Percentiles rank a stretch among this genome's conserved stretches.
phyloP scores from a whole-genome alignment of 2,329 filamentous ascomycete species.

The Alternaria conjuncta region DNA sequence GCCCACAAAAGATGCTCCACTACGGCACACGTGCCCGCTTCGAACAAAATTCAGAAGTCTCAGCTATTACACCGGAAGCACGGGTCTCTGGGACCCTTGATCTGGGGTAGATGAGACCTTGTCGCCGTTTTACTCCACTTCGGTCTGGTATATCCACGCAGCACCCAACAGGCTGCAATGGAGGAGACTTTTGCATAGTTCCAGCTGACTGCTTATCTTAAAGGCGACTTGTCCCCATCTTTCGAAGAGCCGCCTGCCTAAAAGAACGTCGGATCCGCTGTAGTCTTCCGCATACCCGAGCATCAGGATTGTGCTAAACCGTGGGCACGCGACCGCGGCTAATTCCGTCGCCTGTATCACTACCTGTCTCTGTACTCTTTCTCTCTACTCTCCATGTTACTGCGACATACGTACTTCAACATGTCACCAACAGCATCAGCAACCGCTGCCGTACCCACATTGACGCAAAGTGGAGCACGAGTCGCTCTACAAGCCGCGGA shows the following conservation, averaged over 20 bases:
- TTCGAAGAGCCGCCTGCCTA: conserved; percentile 2
- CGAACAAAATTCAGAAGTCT: conserved; percentile 3
- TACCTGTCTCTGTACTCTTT: background rate
- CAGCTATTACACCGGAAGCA: background rate
- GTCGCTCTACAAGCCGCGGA: conserved; percentile 38
- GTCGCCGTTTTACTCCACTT: conserved; percentile 19
- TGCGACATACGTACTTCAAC: conserved; percentile 4
- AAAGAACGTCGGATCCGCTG: background rate
- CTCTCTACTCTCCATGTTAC: background rate
- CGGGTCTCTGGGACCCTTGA: background rate
- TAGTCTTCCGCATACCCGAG: conserved; percentile 15
- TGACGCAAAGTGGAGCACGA: conserved; percentile 40
- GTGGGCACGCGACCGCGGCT: conserved; percentile 11
- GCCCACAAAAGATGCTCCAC: conserved; percentile 16
- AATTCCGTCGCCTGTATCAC: background rate
- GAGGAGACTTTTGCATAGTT: background rate
- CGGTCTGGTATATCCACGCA: conserved; percentile 16
- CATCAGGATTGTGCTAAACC: conserved; percentile 5
- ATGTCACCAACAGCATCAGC: conserved; percentile 24
- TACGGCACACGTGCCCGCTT: conserved; percentile 8
- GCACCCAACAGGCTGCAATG: background rate
- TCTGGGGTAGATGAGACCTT: conserved; percentile 10
- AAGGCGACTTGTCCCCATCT: conserved; percentile 2
- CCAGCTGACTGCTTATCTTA: conserved; percentile 2
- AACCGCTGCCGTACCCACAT: conserved; percentile 29